Evolutionary conservation across 169 alveolate genomes (phyloP).

Genomic region (Plasmodium yoelii): DNA sequence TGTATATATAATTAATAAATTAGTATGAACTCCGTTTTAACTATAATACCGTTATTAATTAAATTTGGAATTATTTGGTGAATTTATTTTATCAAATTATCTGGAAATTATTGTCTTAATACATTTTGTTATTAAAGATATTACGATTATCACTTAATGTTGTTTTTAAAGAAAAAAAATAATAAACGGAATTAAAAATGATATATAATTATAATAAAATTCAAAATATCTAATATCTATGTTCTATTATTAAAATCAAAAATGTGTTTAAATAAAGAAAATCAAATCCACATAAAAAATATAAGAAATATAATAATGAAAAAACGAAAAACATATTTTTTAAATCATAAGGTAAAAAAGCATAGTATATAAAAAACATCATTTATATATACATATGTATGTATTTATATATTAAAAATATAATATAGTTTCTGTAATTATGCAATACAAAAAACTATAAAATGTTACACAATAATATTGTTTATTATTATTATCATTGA

Average conservation of each 20-base stretch:
- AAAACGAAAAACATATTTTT: constrained; percentile 12
- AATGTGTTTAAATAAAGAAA: constrained; percentile 1
- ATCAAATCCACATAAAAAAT: constrained; percentile 2
- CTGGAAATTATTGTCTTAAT: constrained; percentile 1
- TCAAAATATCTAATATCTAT: not conserved
- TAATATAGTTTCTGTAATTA: not conserved
- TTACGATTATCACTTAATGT: constrained; percentile 16
- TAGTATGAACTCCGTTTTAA: no score
- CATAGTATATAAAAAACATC: not conserved
- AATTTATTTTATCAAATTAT: not conserved
- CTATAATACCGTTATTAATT: not conserved
- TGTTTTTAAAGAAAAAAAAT: constrained; percentile 1
- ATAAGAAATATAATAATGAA: constrained; percentile 7
- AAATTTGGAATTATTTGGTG: not conserved
- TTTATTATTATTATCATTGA: constrained; percentile 1
- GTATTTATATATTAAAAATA: constrained; percentile 13
- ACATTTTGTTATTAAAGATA: constrained; percentile 16
- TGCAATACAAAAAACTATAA: no score
- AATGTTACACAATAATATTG: not conserved
- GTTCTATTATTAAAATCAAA: constrained; percentile 12
- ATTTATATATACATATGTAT: not conserved
- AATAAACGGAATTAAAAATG: constrained; percentile 10
- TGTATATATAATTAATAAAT: no score
- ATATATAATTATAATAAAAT: not conserved
- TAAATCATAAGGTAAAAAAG: constrained; percentile 10